Evolutionary conservation across 129 eudicot genomes (phyloP), one percentile per base, ranked within the genome.

Genomic region (Calendula officinalis): DNA sequence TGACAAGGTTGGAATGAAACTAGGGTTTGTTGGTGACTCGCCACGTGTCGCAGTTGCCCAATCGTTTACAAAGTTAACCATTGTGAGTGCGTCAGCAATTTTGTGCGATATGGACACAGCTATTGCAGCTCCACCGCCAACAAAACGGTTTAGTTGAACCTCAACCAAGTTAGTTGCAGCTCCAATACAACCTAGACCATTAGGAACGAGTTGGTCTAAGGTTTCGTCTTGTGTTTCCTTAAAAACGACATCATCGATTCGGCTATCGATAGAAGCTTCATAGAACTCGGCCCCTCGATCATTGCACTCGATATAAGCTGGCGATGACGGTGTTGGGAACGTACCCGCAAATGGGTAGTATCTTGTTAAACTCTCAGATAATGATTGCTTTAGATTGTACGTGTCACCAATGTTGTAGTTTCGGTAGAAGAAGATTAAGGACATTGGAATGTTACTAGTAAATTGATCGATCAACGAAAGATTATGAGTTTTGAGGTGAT

Each of bases 201-300:
- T 9, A 56, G 61, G 61, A 56, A 56, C 8, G 42, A 56, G 61
- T 22, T 56, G 42, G 42, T 56, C 61, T 56, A 56, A 8, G 27
- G 22, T 33, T 56, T 56, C 35, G 0, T 56, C 61, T 33, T 56
- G 61, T 15, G 30, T 12, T 0, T 56, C 34, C 17, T 56, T 56
- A 4, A 9, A 13, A 32, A 56, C 10, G 40, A 56, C 33, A 3
- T 56, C 61, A 34, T 56, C 12, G 41, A 56, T 40, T 32, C 15
- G 22, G 6, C 16, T 12, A 32, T 32, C 42, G 7, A 4, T 32
- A 34, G 7, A 33, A 56, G 61, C 61, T 56, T 56, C 61, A 16
- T 30, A 34, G 61, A 56, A 56, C 13, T 56, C 61, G 11, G 10
- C 61, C 12, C 61, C 61, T 10, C 3, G 16, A 5, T 56, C 61